Conservation (phyloP, 768 basidiomycete species). For the Russula ochroleuca region DNA sequence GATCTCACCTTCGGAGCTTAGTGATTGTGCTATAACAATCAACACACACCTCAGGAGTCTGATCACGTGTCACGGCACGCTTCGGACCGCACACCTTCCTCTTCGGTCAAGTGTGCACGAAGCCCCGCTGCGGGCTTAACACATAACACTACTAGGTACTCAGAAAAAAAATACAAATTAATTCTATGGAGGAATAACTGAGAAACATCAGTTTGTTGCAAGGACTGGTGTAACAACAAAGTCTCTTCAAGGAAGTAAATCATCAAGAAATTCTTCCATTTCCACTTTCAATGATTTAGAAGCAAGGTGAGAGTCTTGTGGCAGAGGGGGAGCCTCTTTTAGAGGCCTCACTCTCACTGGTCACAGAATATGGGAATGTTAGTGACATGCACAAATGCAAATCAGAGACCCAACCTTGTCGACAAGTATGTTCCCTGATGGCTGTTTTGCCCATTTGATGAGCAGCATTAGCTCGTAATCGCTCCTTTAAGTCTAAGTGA, state of each 20-base stretch:
- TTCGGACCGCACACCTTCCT: no score
- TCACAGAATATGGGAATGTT: neutral
- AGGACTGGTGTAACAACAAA: no score
- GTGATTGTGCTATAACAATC: no score
- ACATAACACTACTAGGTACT: no score
- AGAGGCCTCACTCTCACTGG: conserved; percentile 38
- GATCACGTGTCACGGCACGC: no score
- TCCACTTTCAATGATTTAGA: conserved; percentile 46
- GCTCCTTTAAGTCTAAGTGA: conserved; percentile 33
- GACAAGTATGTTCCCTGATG: conserved; percentile 20
- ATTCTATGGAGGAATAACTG: no score
- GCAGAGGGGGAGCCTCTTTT: conserved; percentile 53
- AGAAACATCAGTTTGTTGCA: no score
- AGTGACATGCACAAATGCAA: neutral
- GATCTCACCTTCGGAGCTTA: no score
- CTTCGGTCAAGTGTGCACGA: no score
- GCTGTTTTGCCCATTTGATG: conserved; percentile 28
- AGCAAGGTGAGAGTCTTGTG: conserved; percentile 35
- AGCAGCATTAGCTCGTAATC: conserved; percentile 32
- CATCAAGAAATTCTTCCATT: conserved; percentile 72
- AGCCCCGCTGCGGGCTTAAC: no score
- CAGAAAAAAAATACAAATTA: no score
- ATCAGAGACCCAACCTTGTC: neutral
- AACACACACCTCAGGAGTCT: no score
- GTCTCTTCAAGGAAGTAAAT: conserved; percentile 50